Percentiles rank a stretch among this genome's conserved stretches.
phyloP scores from a whole-genome alignment of 2,329 filamentous ascomycete species.

The Scorias spongiosa region DNA sequence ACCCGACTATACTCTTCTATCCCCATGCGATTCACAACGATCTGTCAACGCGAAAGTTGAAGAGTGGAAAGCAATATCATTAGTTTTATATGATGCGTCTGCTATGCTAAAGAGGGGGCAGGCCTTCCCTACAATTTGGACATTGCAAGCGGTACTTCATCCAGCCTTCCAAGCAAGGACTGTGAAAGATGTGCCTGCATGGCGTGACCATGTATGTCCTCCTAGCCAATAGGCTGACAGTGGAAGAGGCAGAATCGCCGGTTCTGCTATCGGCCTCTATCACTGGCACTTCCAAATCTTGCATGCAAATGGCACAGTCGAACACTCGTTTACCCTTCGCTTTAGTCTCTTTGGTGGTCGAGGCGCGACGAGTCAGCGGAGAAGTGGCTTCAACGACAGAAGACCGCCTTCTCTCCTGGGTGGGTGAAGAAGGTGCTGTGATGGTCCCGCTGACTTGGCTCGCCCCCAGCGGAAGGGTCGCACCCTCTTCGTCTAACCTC shows the following conservation, averaged over 20 bases:
- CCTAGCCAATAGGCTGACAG: constrained; percentile 53
- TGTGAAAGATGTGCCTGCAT: constrained; percentile 92
- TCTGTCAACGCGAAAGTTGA: too few relatives aligned
- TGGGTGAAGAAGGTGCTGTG: constrained; percentile 8
- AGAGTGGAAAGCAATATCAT: too few relatives aligned
- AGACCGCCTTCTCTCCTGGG: not conserved
- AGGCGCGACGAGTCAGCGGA: constrained; percentile 13
- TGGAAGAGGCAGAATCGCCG: constrained; percentile 10
- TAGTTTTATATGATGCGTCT: too few relatives aligned
- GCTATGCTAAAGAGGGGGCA: constrained; percentile 56
- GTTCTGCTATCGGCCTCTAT: constrained; percentile 34
- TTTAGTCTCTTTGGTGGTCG: constrained; percentile 26
- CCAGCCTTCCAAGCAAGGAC: constrained; percentile 82
- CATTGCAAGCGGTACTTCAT: constrained; percentile 88
- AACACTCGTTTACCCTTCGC: constrained; percentile 48
- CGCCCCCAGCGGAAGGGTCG: constrained; percentile 58
- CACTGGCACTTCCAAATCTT: constrained; percentile 78
- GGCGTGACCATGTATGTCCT: constrained; percentile 94
- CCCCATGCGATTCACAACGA: too few relatives aligned
- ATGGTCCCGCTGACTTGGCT: constrained; percentile 19
- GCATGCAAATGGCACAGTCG: constrained; percentile 91
- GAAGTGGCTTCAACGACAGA: constrained; percentile 3
- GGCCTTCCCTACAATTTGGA: constrained; percentile 79
- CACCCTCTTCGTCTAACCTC: constrained; percentile 68
- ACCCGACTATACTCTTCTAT: too few relatives aligned